Percentiles rank a stretch among this genome's conserved stretches.
Evolutionary conservation across 129 eudicot genomes (phyloP).

Genomic region (Artemisia annua): DNA sequence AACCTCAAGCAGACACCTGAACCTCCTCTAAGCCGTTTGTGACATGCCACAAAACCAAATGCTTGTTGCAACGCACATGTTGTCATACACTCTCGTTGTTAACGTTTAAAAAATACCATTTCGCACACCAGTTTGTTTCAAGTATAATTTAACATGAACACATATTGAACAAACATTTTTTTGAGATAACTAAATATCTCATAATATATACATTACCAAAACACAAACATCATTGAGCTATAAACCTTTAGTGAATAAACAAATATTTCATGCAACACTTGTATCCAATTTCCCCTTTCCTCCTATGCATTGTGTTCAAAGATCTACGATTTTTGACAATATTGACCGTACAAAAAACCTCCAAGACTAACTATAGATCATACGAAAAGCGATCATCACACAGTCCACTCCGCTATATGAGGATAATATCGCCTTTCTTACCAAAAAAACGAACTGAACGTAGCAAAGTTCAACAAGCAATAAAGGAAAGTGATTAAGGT

Average conservation of each 20-base stretch:
- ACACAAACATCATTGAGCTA: too few relatives aligned
- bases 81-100: too few relatives aligned
- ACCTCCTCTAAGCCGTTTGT: too few relatives aligned
- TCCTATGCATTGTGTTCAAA: neutral
- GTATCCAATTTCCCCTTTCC: neutral
- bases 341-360: neutral
- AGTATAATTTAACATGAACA: too few relatives aligned
- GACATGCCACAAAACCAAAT: too few relatives aligned
- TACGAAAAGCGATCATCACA: neutral
- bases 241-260: too few relatives aligned
- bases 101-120: too few relatives aligned
- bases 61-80: too few relatives aligned
- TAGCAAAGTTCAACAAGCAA: neutral
- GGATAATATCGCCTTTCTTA: neutral
- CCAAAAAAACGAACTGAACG: neutral
- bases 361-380: neutral
- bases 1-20: too few relatives aligned
- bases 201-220: too few relatives aligned
- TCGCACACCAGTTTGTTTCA: too few relatives aligned
- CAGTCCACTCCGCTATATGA: neutral
- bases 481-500: neutral
- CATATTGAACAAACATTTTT: neutral
- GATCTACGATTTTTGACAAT: neutral
- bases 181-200: too few relatives aligned
- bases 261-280: neutral